Evolutionary conservation across 257 asterid species (phyloP), one percentile per base, ranked within the genome.

Genomic region (Solanum paucissectum): DNA sequence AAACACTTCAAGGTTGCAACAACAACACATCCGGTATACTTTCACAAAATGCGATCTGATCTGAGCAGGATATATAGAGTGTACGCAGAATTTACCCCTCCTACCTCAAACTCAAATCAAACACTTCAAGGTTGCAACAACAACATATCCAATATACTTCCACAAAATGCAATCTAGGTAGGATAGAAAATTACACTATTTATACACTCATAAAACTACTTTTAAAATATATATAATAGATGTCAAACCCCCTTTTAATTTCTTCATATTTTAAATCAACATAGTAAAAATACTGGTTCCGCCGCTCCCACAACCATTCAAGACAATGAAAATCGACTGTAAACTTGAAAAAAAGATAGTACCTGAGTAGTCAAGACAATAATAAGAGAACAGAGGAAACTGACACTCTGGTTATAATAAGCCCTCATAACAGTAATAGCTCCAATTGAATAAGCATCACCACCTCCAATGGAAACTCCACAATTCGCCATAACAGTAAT

Each of bases 351-450:
- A 42, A 40, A 68, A 33, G 23, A 52, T 52, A 16, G 10, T 87
- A 97, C 99, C 99, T 97, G 99, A 86, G 99, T 93, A 23, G 99
- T 97, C 90, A 97, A 86, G 74, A 97, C 99, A 85, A 97, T 92
- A 8, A 97, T 44, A 9, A 97, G 98, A 5, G 95, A 98, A 86
- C 95, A 96, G 1, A 96, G 77, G 88, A 97, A 97, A 84, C 83
- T 94, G 85, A 97, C 36, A 66, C 91, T 94, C 92, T 96, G 99
- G 87, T 94, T 97, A 88, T 97, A 97, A 85, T 95, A 97, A 77
- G 98, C 98, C 87, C 94, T 97, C 99, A 97, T 97, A 16, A 97
- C 98, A 64, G 99, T 96, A 86, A 97, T 93, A n/a, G 99, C 99
- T 3, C 99, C 99, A 74, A 97, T 97, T 29, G 99, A 94, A 92